Evolutionary conservation across 257 asterid genomes (phyloP), one percentile per base, ranked within the genome.

Genomic region (Nyctanthes arbortristis): DNA sequence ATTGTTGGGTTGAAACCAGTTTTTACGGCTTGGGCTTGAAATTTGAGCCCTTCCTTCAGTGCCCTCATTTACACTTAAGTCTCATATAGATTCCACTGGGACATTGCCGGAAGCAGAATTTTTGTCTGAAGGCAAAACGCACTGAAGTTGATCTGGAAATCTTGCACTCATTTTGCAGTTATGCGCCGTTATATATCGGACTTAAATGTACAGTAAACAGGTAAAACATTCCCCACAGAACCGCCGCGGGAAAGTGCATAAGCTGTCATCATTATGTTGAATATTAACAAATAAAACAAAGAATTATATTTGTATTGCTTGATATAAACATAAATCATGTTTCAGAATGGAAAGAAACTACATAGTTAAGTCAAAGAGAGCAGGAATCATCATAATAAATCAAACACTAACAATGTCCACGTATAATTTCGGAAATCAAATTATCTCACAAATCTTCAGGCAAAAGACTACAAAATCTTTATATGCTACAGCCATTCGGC

Each of bases 141-240:
- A 11, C 30, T 52, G 6, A 24, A 20, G 11, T 7, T 52, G 16
- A 7, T 52, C 10, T 52, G 29, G 16, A 24, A 52, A 29, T 52
- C 30, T 52, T 24, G 14, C n/a, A n/a, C n/a, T n/a, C n/a, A n/a
- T n/a, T n/a, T n/a, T n/a, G n/a, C n/a, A n/a, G n/a, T n/a, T n/a
- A n/a, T n/a, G n/a, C n/a, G n/a, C n/a, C n/a, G n/a, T n/a, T n/a
- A n/a, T n/a, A n/a, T n/a, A n/a, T n/a, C n/a, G 67, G 97, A 97
- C 81, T 87, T 93, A 85, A 87, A 93, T 31, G 98, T 90, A 55
- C 95, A 88, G 83, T 93, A 93, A 66, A 90, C 91, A 55, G 98
- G 98, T 58, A 93, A 84, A 55, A 82, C 91, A 77, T 80, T 74
- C 61, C 97, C 98, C 56, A 89, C 91, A 1, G 97, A 88, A 77